Evolutionary conservation across 768 basidiomycete genomes (phyloP), one percentile per base, ranked within the genome.

Genomic region (Tubosaeta sp.): DNA sequence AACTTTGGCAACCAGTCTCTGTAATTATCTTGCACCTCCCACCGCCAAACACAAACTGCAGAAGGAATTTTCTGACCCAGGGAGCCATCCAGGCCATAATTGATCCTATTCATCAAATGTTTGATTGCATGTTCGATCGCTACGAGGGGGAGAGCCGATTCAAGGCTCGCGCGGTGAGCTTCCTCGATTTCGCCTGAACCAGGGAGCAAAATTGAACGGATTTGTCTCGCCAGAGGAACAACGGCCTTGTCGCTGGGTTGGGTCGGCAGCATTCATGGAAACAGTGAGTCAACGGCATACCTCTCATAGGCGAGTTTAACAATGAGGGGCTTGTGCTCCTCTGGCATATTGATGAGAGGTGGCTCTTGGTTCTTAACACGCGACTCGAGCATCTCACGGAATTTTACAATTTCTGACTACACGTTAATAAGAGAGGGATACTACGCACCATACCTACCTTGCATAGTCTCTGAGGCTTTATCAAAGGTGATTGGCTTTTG

Each of bases 301-400:
- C 91, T 93, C 71, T 95, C 93, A 57, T 92, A 88, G 1, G 82
- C 82, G 37, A 93, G 69, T 67, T 93, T 92, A 6, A 84, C 91
- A 59, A 95, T 80, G 25, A 95, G 71, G 1, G 89, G 81, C 56
- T 72, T 76, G 64, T 92, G 77, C 54, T 86, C 81, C 5, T 85
- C 79, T 1, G 91, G 86, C 46, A 93, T 78, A 6, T 61, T 64
- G 8, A 64, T 64, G 27, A 94, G 68, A n/a, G 84, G 76, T 1
- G 74, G 67, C 16, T 77, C 74, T 46, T 76, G 67, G 13, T 67
- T 70, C 43, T 73, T 68, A 22, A 82, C 71, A 49, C 77, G 76
- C 39, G 75, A 71, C 56, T 86, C 80, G 0, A 91, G 70, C 81
- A 86, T 82, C 54, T 81, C 79, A 11, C 90, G 81, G 66, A 91